Evolutionary conservation across 768 basidiomycete genomes (phyloP), one percentile per base, ranked within the genome.

Genomic region (Termitomyces sp.): DNA sequence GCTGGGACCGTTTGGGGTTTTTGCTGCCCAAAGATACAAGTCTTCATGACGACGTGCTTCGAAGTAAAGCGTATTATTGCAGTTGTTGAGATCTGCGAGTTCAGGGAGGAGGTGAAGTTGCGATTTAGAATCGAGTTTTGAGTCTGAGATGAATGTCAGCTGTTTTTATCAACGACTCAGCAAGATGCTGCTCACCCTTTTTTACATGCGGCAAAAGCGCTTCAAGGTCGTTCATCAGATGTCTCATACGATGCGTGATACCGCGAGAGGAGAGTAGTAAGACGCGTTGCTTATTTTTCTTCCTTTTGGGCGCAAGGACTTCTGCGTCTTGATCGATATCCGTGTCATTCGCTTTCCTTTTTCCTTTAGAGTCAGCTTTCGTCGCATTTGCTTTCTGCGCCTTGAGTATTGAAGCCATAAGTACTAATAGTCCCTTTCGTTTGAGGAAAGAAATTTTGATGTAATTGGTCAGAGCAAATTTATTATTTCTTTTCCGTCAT

Each of bases 11-110:
- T 99, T 99, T 22, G 97, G 97, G 36, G 94, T 92, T 72, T 98
- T 95, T 13, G 91, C 86, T 33, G 94, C 89, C 97, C 97, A 99
- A 58, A 98, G 72, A 67, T 98, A 99, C 51, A 99, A 77, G 66
- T 98, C 96, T 68, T 97, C 93, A 66, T 98, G 93, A 54, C 94
- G 78, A 51, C 97, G 85, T 8, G 95, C 94, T 74, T 99, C 97
- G 68, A 99, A 97, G 76, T 97, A 99, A 20, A 99, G 77, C 4
- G 95, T 81, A 68, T 98, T 98, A 75, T 98, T 98, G 75, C 97
- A 99, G 69, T 94, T 96, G 71, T 97, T 88, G 33, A 99, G 83
- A 73, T 98, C 96, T 30, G 96, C 93, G 18, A 99, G 85, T 72
- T 98, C 97, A 44, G 97, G 97, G 30, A 99, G 78, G 40, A 98